These are phyloP conservation scores for Avena sativa DNA, from an alignment of 176 grass and related monocot genomes.

Conservation along the genomic window DNA sequence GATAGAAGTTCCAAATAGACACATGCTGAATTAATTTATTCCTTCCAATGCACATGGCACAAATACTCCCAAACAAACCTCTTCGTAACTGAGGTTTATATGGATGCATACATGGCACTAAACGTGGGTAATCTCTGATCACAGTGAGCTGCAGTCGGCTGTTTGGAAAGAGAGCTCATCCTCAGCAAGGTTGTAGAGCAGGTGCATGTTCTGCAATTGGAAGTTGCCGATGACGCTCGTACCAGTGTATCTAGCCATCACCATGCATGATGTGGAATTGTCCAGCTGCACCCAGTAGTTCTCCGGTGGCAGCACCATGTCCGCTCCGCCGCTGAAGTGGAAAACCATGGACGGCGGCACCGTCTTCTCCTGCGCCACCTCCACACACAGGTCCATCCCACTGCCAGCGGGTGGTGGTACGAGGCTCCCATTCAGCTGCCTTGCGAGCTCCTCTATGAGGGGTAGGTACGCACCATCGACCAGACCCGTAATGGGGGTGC, in stretches of 20 bases:
- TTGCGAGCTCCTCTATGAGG: background rate
- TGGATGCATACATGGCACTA: background rate
- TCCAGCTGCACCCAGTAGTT: constrained; percentile 20
- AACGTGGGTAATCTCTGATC: background rate
- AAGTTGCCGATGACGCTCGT: constrained; percentile 17
- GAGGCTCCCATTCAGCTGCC: constrained; percentile 35
- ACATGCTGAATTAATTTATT: no score
- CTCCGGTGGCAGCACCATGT: constrained; percentile 15
- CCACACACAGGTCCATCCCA: background rate
- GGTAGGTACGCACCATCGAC: background rate
- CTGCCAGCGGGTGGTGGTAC: background rate
- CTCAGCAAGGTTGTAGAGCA: background rate
- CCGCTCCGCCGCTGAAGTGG: constrained; percentile 38
- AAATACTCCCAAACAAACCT: no score
- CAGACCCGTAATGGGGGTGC: background rate
- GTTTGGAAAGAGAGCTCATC: constrained; percentile 16
- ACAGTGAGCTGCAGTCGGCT: constrained; percentile 21
- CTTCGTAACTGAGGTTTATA: no score
- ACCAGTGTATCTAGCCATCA: background rate
- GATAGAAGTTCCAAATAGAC: no score
- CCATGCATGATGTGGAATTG: constrained; percentile 26
- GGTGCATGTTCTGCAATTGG: constrained; percentile 19
- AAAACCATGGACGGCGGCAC: constrained; percentile 31
- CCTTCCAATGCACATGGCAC: no score
- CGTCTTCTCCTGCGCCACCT: background rate